Conservation (phyloP, 73 alveolate species). For the Paramecium caudatum region DNA sequence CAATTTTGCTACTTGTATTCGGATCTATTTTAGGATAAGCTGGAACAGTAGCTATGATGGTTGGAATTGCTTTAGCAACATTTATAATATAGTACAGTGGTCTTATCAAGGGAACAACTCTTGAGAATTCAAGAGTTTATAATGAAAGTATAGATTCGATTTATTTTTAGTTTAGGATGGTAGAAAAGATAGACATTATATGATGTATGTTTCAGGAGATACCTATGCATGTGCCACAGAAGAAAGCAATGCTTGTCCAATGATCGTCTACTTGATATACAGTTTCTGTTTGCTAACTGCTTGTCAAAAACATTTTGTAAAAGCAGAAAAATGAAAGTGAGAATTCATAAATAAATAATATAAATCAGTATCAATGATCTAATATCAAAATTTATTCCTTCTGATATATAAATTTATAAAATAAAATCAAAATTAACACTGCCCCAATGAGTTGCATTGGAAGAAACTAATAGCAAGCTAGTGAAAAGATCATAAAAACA, state of each 20-base stretch:
- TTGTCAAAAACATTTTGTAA: slow-evolving; percentile 42
- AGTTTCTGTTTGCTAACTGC: slow-evolving; percentile 45
- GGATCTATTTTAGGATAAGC: slow-evolving; percentile 58
- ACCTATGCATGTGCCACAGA: slow-evolving; percentile 65
- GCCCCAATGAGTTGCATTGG: not conserved
- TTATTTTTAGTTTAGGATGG: slow-evolving; percentile 23
- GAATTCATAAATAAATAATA: not conserved
- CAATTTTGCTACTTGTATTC: not conserved
- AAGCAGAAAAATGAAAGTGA: slow-evolving; percentile 23
- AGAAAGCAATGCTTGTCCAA: slow-evolving; percentile 64
- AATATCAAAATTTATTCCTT: too few species aligned
- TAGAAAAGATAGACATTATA: slow-evolving; percentile 41
- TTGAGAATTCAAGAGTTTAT: slow-evolving; percentile 58
- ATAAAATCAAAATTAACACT: too few species aligned
- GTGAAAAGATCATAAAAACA: not conserved
- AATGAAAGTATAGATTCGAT: slow-evolving; percentile 37
- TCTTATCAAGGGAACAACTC: slow-evolving; percentile 39
- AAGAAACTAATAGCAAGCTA: not conserved
- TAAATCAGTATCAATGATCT: not conserved
- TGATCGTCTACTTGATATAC: slow-evolving; percentile 18
- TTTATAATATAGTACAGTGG: not conserved
- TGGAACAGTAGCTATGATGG: not conserved
- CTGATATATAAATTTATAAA: not conserved
- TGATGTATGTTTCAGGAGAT: slow-evolving; percentile 66
- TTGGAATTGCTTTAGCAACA: not conserved